phyloP scores from a whole-genome alignment of 2,329 filamentous ascomycete genomes.

The Calycina herbarum region DNA sequence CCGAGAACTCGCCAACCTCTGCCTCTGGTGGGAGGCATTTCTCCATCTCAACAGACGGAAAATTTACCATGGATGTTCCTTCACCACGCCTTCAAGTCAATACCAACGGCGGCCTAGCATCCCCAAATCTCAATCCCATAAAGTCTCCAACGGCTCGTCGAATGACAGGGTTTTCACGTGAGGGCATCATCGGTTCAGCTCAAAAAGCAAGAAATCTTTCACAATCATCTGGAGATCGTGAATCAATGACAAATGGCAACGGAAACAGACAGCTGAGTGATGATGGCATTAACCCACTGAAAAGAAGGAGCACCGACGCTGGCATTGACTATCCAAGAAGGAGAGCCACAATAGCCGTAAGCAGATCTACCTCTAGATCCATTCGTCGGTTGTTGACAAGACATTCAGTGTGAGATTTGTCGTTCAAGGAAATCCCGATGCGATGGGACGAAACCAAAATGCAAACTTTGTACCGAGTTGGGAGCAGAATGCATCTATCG shows the following conservation, averaged over 20 bases:
- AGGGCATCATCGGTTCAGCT: conserved; percentile 53
- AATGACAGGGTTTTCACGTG: conserved; percentile 52
- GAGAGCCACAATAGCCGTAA: conserved; percentile 65
- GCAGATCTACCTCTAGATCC: conserved; percentile 34
- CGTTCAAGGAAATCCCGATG: conserved; percentile 78
- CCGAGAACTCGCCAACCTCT: conserved; percentile 35
- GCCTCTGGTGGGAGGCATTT: conserved; percentile 30
- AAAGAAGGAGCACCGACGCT: conserved; percentile 61
- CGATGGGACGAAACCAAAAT: conserved; percentile 78
- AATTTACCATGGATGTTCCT: conserved; percentile 34
- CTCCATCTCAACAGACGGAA: conserved; percentile 36
- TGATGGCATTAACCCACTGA: conserved; percentile 58
- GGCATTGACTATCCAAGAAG: conserved; percentile 64
- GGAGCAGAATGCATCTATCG: conserved; percentile 82
- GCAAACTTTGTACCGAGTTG: conserved; percentile 78
- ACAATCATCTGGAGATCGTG: conserved; percentile 51
- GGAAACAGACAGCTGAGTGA: conserved; percentile 45
- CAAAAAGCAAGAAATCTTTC: conserved; percentile 57
- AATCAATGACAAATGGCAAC: conserved; percentile 40
- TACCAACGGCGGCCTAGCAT: conserved; percentile 26
- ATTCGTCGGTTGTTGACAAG: conserved; percentile 21
- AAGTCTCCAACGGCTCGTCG: conserved; percentile 53
- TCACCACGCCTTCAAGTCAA: conserved; percentile 31
- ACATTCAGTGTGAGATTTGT: conserved; percentile 71
- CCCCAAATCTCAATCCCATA: conserved; percentile 38